phyloP scores from a whole-genome alignment of 176 grass and related monocot species.

The Chloris gayana region DNA sequence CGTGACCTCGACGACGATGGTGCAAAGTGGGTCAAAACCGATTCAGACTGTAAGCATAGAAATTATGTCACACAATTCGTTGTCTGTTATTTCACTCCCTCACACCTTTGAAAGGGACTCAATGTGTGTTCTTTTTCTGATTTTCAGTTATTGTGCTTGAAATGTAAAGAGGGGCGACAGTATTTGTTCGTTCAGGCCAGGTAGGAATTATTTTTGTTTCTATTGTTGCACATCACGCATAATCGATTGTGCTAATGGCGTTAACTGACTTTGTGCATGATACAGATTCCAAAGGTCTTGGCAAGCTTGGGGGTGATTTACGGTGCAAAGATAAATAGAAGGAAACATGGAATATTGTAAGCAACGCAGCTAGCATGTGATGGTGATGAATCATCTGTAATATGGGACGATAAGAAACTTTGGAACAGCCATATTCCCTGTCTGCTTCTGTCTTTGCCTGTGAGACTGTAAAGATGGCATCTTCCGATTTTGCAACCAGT shows the following conservation, averaged over 20 bases:
- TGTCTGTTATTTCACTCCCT: no score
- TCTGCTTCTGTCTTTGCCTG: neutral
- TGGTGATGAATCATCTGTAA: slow-evolving; percentile 27
- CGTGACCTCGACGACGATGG: slow-evolving; percentile 52
- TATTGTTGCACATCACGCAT: neutral
- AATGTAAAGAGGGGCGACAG: slow-evolving; percentile 55
- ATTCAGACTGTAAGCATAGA: slow-evolving; percentile 84
- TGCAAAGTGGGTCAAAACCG: slow-evolving; percentile 86
- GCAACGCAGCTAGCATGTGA: slow-evolving; percentile 36
- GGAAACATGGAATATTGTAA: slow-evolving; percentile 20
- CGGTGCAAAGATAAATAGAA: slow-evolving; percentile 20
- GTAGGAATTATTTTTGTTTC: slow-evolving; percentile 5
- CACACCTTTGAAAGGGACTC: slow-evolving; percentile 1
- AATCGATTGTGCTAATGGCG: neutral
- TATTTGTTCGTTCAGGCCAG: slow-evolving; percentile 44
- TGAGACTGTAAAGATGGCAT: slow-evolving; percentile 34
- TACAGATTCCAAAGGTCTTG: slow-evolving; percentile 50
- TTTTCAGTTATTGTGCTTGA: slow-evolving; percentile 83
- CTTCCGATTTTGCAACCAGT: neutral
- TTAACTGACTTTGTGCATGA: slow-evolving; percentile 12
- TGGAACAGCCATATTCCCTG: slow-evolving; percentile 2
- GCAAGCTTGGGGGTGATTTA: slow-evolving; percentile 9
- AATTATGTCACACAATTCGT: neutral
- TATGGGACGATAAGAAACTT: slow-evolving; percentile 35
- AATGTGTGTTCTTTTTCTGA: slow-evolving; percentile 10